Percentiles rank a stretch among this genome's conserved stretches.
These are phyloP conservation scores for Aspergillus mulundensis DNA, from an alignment of 495 filamentous ascomycete genomes.

Conservation along the genomic window DNA sequence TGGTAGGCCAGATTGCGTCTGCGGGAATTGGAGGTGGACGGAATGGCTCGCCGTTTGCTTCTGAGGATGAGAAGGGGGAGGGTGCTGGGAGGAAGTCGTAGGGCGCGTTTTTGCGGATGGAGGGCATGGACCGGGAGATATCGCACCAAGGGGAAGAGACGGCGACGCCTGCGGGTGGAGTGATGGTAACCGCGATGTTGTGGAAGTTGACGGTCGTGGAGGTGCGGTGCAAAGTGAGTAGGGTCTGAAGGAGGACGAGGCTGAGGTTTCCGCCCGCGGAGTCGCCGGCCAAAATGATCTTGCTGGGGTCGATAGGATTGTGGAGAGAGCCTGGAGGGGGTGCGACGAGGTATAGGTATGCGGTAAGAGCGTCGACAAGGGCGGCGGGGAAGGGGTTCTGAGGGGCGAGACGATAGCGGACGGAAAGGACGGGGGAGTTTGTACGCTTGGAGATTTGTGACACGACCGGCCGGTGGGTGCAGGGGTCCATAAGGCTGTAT, in stretches of 20 bases:
- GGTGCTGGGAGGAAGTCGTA: constrained; percentile 73
- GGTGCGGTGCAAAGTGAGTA: constrained; percentile 64
- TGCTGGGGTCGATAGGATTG: constrained; percentile 57
- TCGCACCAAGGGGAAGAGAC: constrained; percentile 73
- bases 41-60: constrained; percentile 10
- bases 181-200: constrained; percentile 53
- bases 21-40: constrained; percentile 33
- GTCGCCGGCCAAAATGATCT: constrained; percentile 83
- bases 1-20: constrained; percentile 67
- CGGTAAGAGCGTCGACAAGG: constrained; percentile 75
- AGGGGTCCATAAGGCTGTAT: constrained; percentile 65
- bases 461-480: constrained; percentile 52
- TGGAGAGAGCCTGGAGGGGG: constrained; percentile 73
- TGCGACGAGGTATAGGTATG: constrained; percentile 79
- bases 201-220: constrained; percentile 59
- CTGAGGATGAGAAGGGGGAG: constrained; percentile 25
- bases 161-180: constrained; percentile 66
- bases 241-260: constrained; percentile 65
- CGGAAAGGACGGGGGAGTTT: constrained; percentile 61
- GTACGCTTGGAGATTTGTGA: constrained; percentile 47
- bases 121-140: constrained; percentile 68
- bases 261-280: constrained; percentile 79
- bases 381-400: constrained; percentile 80
- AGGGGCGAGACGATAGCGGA: constrained; percentile 86
- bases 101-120: constrained; percentile 53